Percentiles rank a stretch among this genome's conserved stretches.
phyloP scores from a whole-genome alignment of 2,329 filamentous ascomycete species.

The Lecanicillium sp. region DNA sequence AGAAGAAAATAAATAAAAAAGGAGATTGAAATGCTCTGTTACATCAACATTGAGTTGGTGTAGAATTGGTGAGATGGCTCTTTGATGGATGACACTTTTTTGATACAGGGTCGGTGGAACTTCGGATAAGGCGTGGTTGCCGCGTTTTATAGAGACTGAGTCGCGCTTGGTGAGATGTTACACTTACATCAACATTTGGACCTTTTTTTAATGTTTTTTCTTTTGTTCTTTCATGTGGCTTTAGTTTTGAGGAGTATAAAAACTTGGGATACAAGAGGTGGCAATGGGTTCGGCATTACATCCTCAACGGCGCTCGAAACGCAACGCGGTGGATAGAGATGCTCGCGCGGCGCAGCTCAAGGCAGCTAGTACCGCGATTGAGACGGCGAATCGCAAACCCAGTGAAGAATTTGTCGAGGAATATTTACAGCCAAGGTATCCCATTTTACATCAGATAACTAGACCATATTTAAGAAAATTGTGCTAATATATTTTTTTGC shows the following conservation, averaged over 20 bases:
- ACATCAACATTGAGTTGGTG: too few species aligned
- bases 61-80: too few species aligned
- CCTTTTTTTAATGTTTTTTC: too few species aligned
- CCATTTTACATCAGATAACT: too few species aligned
- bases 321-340: neutral
- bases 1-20: too few species aligned
- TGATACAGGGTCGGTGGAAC: slow-evolving; percentile 12
- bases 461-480: too few species aligned
- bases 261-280: too few species aligned
- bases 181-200: neutral
- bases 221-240: too few species aligned
- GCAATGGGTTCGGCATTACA: neutral
- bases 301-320: slow-evolving; percentile 1
- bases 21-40: too few species aligned
- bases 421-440: slow-evolving; percentile 40
- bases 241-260: too few species aligned
- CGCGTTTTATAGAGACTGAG: neutral
- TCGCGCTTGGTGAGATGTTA: too few species aligned
- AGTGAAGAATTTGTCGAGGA: slow-evolving; percentile 40
- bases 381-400: slow-evolving; percentile 36
- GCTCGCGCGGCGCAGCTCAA: slow-evolving; percentile 5
- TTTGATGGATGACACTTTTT: neutral
- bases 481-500: too few species aligned
- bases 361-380: slow-evolving; percentile 28
- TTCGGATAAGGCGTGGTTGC: slow-evolving; percentile 7